These are phyloP conservation scores for Cercospora sp. DNA, from an alignment of 2,329 filamentous ascomycete species.

Conservation along the genomic window DNA sequence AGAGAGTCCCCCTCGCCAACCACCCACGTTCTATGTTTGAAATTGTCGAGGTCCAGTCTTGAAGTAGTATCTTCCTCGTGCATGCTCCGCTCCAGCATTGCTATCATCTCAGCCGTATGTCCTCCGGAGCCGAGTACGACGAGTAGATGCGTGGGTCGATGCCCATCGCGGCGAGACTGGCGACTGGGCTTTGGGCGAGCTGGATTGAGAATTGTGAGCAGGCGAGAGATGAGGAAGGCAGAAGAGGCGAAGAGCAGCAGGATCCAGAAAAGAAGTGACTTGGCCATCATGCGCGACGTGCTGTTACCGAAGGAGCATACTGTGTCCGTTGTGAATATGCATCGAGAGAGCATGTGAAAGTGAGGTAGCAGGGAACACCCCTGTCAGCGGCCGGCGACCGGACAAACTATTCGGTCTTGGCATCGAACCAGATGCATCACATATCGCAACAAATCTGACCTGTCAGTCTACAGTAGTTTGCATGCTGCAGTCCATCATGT, in stretches of 20 bases:
- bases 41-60: conserved; percentile 46
- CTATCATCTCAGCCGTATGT: conserved; percentile 92
- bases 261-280: neutral
- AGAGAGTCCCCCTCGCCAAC: conserved; percentile 74
- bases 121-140: conserved; percentile 90
- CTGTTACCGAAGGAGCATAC: neutral
- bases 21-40: conserved; percentile 74
- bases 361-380: neutral
- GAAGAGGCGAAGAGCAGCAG: conserved; percentile 33
- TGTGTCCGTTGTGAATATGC: neutral
- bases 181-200: conserved; percentile 33
- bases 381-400: neutral
- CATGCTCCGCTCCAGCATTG: conserved; percentile 68
- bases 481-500: neutral
- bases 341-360: neutral
- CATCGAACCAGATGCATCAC: neutral
- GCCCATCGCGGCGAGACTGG: conserved; percentile 26
- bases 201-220: conserved; percentile 44
- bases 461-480: neutral
- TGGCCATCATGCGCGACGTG: neutral
- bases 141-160: conserved; percentile 58
- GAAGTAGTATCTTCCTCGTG: conserved; percentile 35
- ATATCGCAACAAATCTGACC: neutral
- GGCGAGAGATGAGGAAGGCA: conserved; percentile 42
- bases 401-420: neutral